A percentile compares a stretch with the other conserved stretches of the same genome.
These are phyloP conservation scores for Berberis vulgaris DNA, from an alignment of 164 flowering plant genomes.

Conservation along the genomic window DNA sequence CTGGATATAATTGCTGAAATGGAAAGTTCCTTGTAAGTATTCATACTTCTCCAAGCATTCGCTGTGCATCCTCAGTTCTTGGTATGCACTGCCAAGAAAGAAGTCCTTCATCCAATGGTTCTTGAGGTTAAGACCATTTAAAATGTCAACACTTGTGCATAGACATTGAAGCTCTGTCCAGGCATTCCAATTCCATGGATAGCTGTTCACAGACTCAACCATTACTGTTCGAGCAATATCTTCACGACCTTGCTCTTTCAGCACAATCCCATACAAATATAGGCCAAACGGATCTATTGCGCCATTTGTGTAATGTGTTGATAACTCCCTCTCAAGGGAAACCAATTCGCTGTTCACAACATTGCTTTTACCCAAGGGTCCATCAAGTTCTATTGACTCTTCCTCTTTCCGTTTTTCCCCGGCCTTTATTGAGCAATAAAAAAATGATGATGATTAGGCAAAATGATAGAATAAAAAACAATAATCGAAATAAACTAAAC, in stretches of 20 bases:
- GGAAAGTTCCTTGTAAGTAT: conserved; percentile 55
- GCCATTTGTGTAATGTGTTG: conserved; percentile 56
- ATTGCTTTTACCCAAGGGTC: conserved; percentile 75
- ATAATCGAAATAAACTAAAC: neutral
- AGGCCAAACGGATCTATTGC: conserved; percentile 77
- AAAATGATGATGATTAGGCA: neutral
- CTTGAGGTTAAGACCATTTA: conserved; percentile 64
- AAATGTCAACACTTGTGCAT: conserved; percentile 59
- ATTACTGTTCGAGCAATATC: conserved; percentile 75
- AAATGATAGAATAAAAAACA: neutral
- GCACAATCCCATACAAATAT: conserved; percentile 81
- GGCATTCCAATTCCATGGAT: conserved; percentile 99
- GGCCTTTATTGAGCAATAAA: conserved; percentile 44
- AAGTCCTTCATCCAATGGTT: conserved; percentile 99
- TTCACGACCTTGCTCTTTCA: conserved; percentile 76
- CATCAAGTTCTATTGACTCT: conserved; percentile 88
- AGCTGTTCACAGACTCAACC: conserved; percentile 84
- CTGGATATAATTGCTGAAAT: conserved; percentile 74
- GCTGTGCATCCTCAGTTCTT: conserved; percentile 81
- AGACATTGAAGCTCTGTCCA: conserved; percentile 89
- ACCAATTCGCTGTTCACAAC: conserved; percentile 65
- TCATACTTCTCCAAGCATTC: conserved; percentile 76
- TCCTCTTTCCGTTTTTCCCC: conserved; percentile 98
- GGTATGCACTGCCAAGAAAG: conserved; percentile 76
- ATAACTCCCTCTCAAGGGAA: conserved; percentile 73